Evolutionary conservation across 768 basidiomycete species (phyloP), one percentile per base, ranked within the genome.

Genomic region (Rhizopogon rudus): DNA sequence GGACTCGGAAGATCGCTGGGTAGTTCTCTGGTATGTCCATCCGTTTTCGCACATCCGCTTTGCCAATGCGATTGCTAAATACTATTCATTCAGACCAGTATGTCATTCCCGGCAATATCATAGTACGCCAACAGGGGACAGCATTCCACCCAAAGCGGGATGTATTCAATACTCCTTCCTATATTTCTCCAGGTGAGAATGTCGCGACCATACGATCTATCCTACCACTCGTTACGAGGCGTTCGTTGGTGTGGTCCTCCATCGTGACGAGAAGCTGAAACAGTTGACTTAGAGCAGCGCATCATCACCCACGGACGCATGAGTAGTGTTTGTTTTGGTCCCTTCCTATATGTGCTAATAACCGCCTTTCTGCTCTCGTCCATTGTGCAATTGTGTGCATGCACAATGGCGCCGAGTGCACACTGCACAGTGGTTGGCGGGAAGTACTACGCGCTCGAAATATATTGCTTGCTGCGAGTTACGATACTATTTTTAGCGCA

Each of bases 51-150:
- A 20, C 20, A 20, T 20, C 20, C 20, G 20, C 20, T 20, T 20
- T 20, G 20, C 20, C 20, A 20, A 20, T 20, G 20, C 1, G 20
- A 20, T 20, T 20, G 20, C 20, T 20, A 20, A 20, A 20, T 28
- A 5, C 16, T 33, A 44, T 20, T 5, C 22, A 49, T 37, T 49
- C 57, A 98, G 96, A 97, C 67, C 87, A 98, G 71, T 82, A 80
- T 71, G 94, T 98, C 25, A 81, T 91, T 25, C 92, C 97, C 8
- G 97, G 97, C 42, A 92, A 96, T 75, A 98, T 99, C 63, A 90
- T 99, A 66, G 86, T 98, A 33, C 82, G 97, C 44, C 97, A 99
- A 71, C 81, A 97, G 60, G 97, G 97, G 8, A 88, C 89, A 0
- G 77, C 87, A 50, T 96, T 96, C 74, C 93, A 96, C 67, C 86